A percentile compares a stretch with the other conserved stretches of the same genome.
These are phyloP conservation scores for Kodamaea laetipori DNA, from an alignment of 805 yeast genomes.

Conservation along the genomic window DNA sequence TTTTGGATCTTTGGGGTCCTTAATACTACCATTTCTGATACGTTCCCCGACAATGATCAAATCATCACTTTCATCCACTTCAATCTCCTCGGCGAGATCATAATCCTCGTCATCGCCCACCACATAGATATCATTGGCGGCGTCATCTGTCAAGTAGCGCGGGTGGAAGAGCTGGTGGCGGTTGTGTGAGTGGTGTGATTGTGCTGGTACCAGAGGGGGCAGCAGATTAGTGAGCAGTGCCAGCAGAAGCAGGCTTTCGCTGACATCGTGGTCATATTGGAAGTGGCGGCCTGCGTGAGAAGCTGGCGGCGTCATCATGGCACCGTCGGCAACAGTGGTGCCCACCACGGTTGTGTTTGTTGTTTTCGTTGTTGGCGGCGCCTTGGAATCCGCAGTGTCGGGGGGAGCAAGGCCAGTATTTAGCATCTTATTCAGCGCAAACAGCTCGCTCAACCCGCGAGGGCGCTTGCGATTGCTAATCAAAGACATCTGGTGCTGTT, in stretches of 20 bases:
- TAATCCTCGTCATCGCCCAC: conserved; percentile 15
- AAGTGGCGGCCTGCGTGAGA: conserved; percentile 12
- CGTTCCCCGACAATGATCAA: conserved; percentile 40
- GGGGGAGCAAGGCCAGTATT: conserved; percentile 11
- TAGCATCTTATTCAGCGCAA: conserved; percentile 22
- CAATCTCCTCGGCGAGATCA: conserved; percentile 18
- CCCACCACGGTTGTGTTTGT: conserved; percentile 12
- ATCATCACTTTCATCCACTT: conserved; percentile 33
- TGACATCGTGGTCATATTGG: conserved; percentile 2
- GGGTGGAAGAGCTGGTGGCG: conserved; percentile 13
- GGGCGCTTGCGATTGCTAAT: conserved; percentile 47
- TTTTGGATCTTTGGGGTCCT: too few species aligned
- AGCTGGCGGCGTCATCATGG: conserved; percentile 9
- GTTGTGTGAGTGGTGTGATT: neutral
- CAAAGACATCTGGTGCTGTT: conserved; percentile 29
- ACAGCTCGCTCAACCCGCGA: conserved; percentile 46
- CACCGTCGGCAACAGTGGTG: conserved; percentile 10
- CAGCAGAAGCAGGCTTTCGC: conserved; percentile 8
- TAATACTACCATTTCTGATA: too few species aligned
- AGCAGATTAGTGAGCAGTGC: conserved; percentile 8
- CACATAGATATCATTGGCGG: conserved; percentile 13
- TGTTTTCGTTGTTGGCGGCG: conserved; percentile 15
- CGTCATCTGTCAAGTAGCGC: conserved; percentile 13
- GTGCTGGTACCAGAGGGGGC: conserved; percentile 7
- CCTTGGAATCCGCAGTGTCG: conserved; percentile 10